Base-by-base conservation (phyloP, 371 early-diverging fungal genomes). In the Sporodiniella umbellata region DNA sequence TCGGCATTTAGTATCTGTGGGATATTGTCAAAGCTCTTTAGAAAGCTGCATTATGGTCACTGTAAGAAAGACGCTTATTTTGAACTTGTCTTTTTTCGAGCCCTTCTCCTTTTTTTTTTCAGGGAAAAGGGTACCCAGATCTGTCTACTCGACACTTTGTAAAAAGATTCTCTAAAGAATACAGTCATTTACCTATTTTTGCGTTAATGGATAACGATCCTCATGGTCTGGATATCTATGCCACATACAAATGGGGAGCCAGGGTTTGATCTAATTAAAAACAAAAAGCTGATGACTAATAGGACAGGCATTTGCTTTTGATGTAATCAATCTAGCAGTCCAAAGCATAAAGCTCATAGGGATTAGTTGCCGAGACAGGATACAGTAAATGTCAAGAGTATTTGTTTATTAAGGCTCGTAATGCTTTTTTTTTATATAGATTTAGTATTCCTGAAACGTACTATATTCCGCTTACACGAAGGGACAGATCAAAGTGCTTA, bases 171-270 rank as follows among this genome's bases (percentile, higher is more conserved):
- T 55, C 69, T 0, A 58, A 17, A 4, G 53, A 60, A 1, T 47
- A 54, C 46, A 44, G 24, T 15, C 26, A 22, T 0, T 51, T 65
- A 2, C 69, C 62, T 17, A 62, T 77, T 5, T 39, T 64, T 8
- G 68, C 66, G 6, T 44, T 77, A 12, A 60, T 73, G 53, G 78
- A 77, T 21, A 60, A 62, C 52, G 78, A 77, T 50, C 73, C 73
- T 1, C 64, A 77, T 50, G 78, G 78, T 0, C 45, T 77, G 14
- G 78, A 77, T 40, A 77, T 77, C 14, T 73, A 66, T 48, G 49
- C 66, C n/a, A 65, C 70, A 3, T 77, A 77, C 42, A 77, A 72
- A 52, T 77, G 70, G 67, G 78, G 78, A 10, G 63, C 69, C 17
- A 51, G 51, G 40, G 76, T 72, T n/a, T n/a, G n/a, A n/a, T n/a